phyloP scores from a whole-genome alignment of 2,329 filamentous ascomycete species.

The Hirsutella thompsonii region DNA sequence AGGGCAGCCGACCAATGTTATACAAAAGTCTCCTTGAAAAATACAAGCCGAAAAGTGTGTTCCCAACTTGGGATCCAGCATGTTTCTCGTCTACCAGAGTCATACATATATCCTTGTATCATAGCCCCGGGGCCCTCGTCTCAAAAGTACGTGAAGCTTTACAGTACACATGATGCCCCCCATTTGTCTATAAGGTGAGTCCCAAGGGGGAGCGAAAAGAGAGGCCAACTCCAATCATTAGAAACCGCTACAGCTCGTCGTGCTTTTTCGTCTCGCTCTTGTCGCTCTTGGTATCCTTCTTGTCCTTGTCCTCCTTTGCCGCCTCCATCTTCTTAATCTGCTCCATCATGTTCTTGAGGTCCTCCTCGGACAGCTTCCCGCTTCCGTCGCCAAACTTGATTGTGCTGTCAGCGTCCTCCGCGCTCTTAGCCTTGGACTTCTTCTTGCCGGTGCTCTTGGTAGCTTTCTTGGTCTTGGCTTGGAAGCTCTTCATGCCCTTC shows the following conservation, averaged over 20 bases:
- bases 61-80: too few relatives aligned
- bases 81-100: too few relatives aligned
- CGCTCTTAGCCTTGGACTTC: constrained; percentile 22
- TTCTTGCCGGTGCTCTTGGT: constrained; percentile 17
- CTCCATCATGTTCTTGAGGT: constrained; percentile 37
- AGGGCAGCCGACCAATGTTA: too few relatives aligned
- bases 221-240: background rate
- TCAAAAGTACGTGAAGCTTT: background rate
- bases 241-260: constrained; percentile 17
- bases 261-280: constrained; percentile 4
- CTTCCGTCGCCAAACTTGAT: constrained; percentile 26
- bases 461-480: constrained; percentile 26
- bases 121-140: background rate
- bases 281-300: constrained; percentile 6
- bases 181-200: background rate
- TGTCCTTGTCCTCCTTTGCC: constrained; percentile 10
- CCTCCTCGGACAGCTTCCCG: constrained; percentile 25
- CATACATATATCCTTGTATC: background rate
- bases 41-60: too few relatives aligned
- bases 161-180: background rate
- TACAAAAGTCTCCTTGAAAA: too few relatives aligned
- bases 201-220: too few relatives aligned
- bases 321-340: constrained; percentile 19
- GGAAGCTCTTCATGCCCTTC: constrained; percentile 44
- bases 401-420: constrained; percentile 23